Base-by-base conservation (phyloP, 768 basidiomycete genomes). In the Leccinum obscurum region DNA sequence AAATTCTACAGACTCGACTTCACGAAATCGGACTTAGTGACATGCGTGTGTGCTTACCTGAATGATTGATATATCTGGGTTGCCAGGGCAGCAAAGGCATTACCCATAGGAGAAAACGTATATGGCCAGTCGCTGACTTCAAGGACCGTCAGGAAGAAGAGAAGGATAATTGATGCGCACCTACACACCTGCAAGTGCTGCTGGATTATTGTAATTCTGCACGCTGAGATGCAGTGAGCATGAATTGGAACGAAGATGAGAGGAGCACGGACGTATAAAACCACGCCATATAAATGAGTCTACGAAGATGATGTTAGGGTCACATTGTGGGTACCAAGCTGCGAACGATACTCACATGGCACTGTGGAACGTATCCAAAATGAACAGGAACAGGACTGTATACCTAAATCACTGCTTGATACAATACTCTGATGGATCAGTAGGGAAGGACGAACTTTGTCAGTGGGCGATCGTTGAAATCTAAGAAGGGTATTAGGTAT, bases 91-190 rank as follows among this genome's bases (percentile, higher is more conserved):
- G 80, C 78, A 14, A 81, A 65, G 0, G 80, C 73, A 7, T 80
- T 82, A 11, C 78, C 80, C 24, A 77, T 72, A 6, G 82, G 80
- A 0, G 81, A 83, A 58, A 84, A 81, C 1, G 80, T 78, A 51
- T 82, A 80, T 4, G 78, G 79, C 81, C 82, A 83, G 15, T 71
- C 71, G 54, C 79, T 77, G 46, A 67, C 80, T 81, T 64, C 3
- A 52, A 62, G 3, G 2, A 35, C 6, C 10, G 30, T 61, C 26
- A 60, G 51, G 6, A 56, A 3, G 4, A 34, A 56, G 28, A 7
- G n/a, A n/a, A 44, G 8, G n/a, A n/a, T 9, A 3, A 26, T 34
- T 10, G 11, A 3, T 8, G 6, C 11, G 6, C 3, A 8, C 6
- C 8, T 3, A 34, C 32, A 4, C 20, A 53, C 52, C 30, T 35